Base-by-base conservation (phyloP, 164 flowering plant species). In the Euptelea pleiosperma region DNA sequence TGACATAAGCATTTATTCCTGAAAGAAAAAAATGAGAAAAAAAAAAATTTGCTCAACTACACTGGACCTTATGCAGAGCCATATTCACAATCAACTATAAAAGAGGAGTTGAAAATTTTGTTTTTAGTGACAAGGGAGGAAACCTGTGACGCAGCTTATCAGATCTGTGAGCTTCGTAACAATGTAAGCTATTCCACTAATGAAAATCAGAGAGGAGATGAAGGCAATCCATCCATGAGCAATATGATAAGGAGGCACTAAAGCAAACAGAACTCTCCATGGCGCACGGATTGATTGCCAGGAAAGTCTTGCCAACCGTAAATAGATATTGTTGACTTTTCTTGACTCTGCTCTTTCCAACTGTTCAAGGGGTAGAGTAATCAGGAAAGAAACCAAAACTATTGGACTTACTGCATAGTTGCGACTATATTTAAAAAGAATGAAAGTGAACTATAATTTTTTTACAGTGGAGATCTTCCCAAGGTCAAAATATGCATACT, bases 221-320 rank as follows among this genome's bases (percentile, higher is more conserved):
- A 89, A 87, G 61, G 98, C 77, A 64, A 84, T 63, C 98, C 96
- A 92, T 30, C 98, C 98, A 74, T 89, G 95, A 60, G 87, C 87
- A 58, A 92, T 75, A 10, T 75, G 79, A 65, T 67, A 80, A 39
- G 98, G 95, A 67, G 96, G 95, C 42, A 87, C 84, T 65, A 85
- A 81, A 22, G 96, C 89, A 66, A 92, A 91, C 36, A 89, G 55
- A 57, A 91, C 16, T 66, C 82, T 87, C 98, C 98, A 89, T 11
- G 98, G 96, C 40, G 57, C 60, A 70, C 82, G 76, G 22, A 89
- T 65, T 29, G 63, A 71, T 62, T 82, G 74, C 93, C 87, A 92
- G 65, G 55, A 64, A 46, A 77, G 59, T 70, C 65, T 81, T 47
- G 79, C 80, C 3, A 70, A 8, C 52, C 79, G 67, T 35, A 77